Evolutionary conservation across 257 asterid species (phyloP), one percentile per base, ranked within the genome.

Genomic region (Leptodermis oblonga): DNA sequence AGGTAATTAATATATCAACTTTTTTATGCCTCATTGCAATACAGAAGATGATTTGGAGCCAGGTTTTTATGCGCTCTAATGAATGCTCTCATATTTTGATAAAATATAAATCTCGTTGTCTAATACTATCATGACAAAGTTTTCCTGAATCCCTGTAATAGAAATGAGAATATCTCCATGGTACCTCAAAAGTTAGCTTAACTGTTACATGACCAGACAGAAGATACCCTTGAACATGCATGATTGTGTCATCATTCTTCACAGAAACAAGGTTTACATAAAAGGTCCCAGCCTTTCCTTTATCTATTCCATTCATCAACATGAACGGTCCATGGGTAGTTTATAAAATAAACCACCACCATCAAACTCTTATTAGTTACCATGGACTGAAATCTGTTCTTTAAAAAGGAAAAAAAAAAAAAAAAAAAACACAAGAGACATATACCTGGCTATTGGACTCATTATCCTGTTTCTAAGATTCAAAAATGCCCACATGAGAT

Each of bases 401-500:
- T 5, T 39, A 39, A 39, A 39, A 5, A 1, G 1, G 0, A 39
- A 39, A 39, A 5, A 39, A 48, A 25, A 20, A 48, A 48, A 17
- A 1, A 56, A 65, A 43, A 71, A 65, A n/a, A n/a, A n/a, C n/a
- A n/a, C n/a, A n/a, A n/a, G n/a, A n/a, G 33, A 58, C 7, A 39
- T 4, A 51, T 42, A 49, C 42, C 36, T 48, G 68, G 62, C 66
- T 68, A 69, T 41, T 55, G 73, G 62, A 73, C 67, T 74, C 70
- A 65, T 80, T 78, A 76, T 80, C 83, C 37, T 78, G 76, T 70
- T 70, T 39, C 52, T 61, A 67, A 33, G 70, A n/a, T 26, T 52
- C 30, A 60, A 70, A 23, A 67, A 71, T 55, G 78, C 73, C 73
- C 85, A 76, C 80, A 76, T 70, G 81, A 83, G 79, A 73, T 82